Evolutionary conservation across 2,329 filamentous ascomycete species (phyloP).

Genomic region (Microcyclospora pomicola): DNA sequence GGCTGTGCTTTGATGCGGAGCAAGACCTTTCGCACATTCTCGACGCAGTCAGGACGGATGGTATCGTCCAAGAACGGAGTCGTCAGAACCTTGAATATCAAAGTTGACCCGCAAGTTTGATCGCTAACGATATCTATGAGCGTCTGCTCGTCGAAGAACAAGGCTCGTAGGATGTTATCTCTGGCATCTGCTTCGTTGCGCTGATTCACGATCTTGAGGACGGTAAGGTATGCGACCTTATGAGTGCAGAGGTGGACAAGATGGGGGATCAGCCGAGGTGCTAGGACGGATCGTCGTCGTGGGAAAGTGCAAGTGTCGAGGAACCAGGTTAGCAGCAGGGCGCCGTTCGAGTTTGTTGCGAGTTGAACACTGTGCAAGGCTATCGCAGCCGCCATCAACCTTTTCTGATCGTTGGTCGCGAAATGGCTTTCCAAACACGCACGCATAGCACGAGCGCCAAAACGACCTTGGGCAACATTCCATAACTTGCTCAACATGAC

Average conservation of each 20-base stretch:
- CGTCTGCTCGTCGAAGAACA: constrained; percentile 87
- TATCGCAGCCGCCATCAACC: constrained; percentile 86
- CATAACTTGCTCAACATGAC: constrained; percentile 89
- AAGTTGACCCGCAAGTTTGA: constrained; percentile 78
- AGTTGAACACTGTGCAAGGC: constrained; percentile 94
- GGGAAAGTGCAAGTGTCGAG: constrained; percentile 96
- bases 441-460: constrained; percentile 89
- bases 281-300: constrained; percentile 75
- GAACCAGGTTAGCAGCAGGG: constrained; percentile 90
- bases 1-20: constrained; percentile 84
- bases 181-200: constrained; percentile 86
- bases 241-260: constrained; percentile 93
- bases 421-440: constrained; percentile 95
- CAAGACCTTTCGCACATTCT: constrained; percentile 82
- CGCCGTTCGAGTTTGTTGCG: constrained; percentile 90
- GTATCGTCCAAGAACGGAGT: constrained; percentile 94
- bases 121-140: constrained; percentile 85
- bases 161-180: constrained; percentile 73
- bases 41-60: constrained; percentile 74
- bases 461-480: constrained; percentile 85
- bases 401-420: constrained; percentile 85
- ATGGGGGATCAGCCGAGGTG: constrained; percentile 81
- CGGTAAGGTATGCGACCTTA: constrained; percentile 94
- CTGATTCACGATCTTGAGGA: constrained; percentile 97
- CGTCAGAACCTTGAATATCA: constrained; percentile 97